Evolutionary conservation across 2,329 filamentous ascomycete genomes (phyloP).

Genomic region (Trichophyton equinum): DNA sequence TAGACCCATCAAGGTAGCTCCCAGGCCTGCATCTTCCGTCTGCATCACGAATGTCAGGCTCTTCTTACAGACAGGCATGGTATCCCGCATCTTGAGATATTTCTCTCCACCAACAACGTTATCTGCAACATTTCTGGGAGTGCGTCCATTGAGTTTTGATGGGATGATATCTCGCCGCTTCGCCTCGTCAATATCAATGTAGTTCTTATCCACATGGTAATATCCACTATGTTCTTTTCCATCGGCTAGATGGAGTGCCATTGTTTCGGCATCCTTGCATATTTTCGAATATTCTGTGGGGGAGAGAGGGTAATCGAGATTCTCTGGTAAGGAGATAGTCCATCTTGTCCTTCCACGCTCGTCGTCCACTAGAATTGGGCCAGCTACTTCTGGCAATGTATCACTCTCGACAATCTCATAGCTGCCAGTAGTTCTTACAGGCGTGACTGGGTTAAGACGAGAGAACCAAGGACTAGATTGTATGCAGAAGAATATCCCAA

Average conservation of each 20-base stretch:
- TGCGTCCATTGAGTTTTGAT: conserved; percentile 10
- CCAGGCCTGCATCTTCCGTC: conserved; percentile 60
- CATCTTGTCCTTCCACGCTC: conserved; percentile 53
- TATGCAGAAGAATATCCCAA: conserved; percentile 11
- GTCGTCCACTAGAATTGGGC: conserved; percentile 59
- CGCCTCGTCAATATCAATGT: conserved; percentile 62
- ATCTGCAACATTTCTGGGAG: not conserved
- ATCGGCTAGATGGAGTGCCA: conserved; percentile 46
- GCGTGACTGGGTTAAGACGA: conserved; percentile 74
- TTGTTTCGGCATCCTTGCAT: conserved; percentile 53
- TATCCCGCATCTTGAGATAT: conserved; percentile 12
- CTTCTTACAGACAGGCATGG: conserved; percentile 47
- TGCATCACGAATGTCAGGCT: conserved; percentile 71
- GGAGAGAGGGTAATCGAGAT: conserved; percentile 53
- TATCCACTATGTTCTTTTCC: conserved; percentile 37
- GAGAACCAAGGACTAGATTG: conserved; percentile 4
- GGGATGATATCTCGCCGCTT: conserved; percentile 52
- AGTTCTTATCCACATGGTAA: conserved; percentile 53
- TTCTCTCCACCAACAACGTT: conserved; percentile 26
- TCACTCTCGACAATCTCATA: conserved; percentile 60
- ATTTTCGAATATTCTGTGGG: conserved; percentile 57
- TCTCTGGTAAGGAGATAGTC: conserved; percentile 67
- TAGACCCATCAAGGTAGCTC: conserved; percentile 61
- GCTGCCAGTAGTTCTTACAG: conserved; percentile 89
- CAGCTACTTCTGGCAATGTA: conserved; percentile 57